Evolutionary conservation across 148 eudicot genomes (phyloP).

Genomic region (Limonium bicolor): DNA sequence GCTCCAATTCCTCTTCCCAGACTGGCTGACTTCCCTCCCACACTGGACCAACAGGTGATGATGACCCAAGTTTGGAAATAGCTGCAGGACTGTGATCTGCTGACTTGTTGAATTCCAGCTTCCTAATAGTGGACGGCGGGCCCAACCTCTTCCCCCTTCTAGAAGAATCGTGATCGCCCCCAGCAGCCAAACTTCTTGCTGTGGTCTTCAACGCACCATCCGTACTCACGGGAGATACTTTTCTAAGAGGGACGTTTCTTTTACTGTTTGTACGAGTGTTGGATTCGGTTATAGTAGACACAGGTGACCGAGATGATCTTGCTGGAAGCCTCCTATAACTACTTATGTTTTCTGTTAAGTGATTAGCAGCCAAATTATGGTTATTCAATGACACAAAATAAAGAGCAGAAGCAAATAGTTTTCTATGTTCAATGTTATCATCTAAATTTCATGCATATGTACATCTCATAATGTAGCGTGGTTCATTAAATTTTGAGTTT

Average conservation of each 20-base stretch:
- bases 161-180: constrained; percentile 11
- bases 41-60: constrained; percentile 14
- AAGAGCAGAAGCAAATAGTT: not conserved
- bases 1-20: constrained; percentile 10
- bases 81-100: constrained; percentile 20
- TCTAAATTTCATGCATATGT: too few relatives aligned
- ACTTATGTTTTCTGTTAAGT: constrained; percentile 42
- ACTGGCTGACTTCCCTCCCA: constrained; percentile 13
- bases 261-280: constrained; percentile 26
- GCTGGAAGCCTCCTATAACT: constrained; percentile 43
- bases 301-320: constrained; percentile 23
- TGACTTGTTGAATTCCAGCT: constrained; percentile 45
- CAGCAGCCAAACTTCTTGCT: constrained; percentile 35
- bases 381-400: not conserved
- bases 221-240: constrained; percentile 22
- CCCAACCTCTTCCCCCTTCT: constrained; percentile 35
- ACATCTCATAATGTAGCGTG: too few relatives aligned
- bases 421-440: too few relatives aligned
- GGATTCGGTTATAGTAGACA: constrained; percentile 16
- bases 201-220: constrained; percentile 36
- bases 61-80: constrained; percentile 15
- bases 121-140: constrained; percentile 40
- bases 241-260: constrained; percentile 18
- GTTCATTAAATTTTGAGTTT: too few relatives aligned
- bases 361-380: not conserved